Conservation (phyloP, 1,139 yeast species). For the Lodderomyces metapsilosis region DNA sequence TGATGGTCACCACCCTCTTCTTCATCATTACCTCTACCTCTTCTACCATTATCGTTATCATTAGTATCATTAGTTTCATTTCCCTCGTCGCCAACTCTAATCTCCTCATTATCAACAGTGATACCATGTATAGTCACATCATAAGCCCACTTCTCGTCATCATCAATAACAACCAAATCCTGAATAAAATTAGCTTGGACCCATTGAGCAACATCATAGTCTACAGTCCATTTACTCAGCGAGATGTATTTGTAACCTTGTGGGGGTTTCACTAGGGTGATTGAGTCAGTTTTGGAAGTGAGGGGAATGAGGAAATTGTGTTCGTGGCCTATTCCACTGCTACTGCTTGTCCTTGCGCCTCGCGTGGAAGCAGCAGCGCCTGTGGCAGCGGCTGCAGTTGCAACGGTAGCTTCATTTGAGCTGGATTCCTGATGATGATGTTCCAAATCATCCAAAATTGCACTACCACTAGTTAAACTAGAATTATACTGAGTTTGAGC, state of each 20-base stretch:
- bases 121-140: constrained; percentile 28
- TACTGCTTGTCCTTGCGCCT: background rate
- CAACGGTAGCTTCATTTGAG: background rate
- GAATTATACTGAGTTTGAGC: constrained; percentile 8
- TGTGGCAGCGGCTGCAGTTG: constrained; percentile 3
- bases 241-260: constrained; percentile 52
- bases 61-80: background rate
- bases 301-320: constrained; percentile 11
- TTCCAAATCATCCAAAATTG: constrained; percentile 16
- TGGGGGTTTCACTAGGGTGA: constrained; percentile 52
- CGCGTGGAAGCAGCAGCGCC: background rate
- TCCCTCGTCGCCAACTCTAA: background rate
- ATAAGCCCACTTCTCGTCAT: constrained; percentile 78
- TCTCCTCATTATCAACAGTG: constrained; percentile 14
- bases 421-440: constrained; percentile 15
- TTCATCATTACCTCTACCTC: constrained; percentile 11
- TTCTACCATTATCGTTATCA: constrained; percentile 11
- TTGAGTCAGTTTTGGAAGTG: constrained; percentile 15
- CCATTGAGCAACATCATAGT: constrained; percentile 60
- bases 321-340: constrained; percentile 6
- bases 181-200: constrained; percentile 46
- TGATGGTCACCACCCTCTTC: no score
- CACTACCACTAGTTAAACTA: constrained; percentile 8
- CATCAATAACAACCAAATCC: constrained; percentile 58
- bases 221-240: constrained; percentile 53